phyloP scores from a whole-genome alignment of 2,329 filamentous ascomycete species.

The Didymella exigua region DNA sequence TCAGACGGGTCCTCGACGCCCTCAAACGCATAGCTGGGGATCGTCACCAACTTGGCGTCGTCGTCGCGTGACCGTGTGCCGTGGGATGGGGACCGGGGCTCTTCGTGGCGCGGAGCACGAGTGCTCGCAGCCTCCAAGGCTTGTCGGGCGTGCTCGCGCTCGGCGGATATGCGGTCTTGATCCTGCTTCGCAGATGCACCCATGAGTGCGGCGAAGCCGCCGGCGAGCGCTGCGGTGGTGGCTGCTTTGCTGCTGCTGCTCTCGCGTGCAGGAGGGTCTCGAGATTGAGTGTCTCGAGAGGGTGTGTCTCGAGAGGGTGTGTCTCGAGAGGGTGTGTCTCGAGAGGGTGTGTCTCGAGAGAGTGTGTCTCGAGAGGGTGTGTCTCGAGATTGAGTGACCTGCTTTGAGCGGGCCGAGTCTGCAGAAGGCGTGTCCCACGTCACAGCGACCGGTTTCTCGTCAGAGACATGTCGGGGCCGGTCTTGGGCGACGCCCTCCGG shows the following conservation, averaged over 20 bases:
- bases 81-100: conserved; percentile 25
- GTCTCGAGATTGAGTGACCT: conserved; percentile 12
- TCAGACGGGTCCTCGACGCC: conserved; percentile 43
- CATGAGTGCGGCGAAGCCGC: conserved; percentile 43
- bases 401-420: neutral
- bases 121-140: conserved; percentile 34
- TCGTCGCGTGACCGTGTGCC: conserved; percentile 23
- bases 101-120: conserved; percentile 14
- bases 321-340: too few species aligned
- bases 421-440: conserved; percentile 1
- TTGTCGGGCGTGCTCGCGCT: conserved; percentile 36
- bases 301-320: too few species aligned
- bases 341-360: too few species aligned
- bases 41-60: conserved; percentile 24
- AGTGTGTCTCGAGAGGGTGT: too few species aligned
- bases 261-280: conserved; percentile 1
- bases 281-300: conserved; percentile 3
- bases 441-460: conserved; percentile 7
- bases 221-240: conserved; percentile 34
- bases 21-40: conserved; percentile 44
- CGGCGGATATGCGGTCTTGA: conserved; percentile 39
- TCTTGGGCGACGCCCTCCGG: neutral
- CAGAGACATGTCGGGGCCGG: neutral
- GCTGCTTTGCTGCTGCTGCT: conserved; percentile 25
- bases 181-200: conserved; percentile 42